phyloP scores from a whole-genome alignment of 2,329 filamentous ascomycete species.

The Dryadomyces sulphureus region DNA sequence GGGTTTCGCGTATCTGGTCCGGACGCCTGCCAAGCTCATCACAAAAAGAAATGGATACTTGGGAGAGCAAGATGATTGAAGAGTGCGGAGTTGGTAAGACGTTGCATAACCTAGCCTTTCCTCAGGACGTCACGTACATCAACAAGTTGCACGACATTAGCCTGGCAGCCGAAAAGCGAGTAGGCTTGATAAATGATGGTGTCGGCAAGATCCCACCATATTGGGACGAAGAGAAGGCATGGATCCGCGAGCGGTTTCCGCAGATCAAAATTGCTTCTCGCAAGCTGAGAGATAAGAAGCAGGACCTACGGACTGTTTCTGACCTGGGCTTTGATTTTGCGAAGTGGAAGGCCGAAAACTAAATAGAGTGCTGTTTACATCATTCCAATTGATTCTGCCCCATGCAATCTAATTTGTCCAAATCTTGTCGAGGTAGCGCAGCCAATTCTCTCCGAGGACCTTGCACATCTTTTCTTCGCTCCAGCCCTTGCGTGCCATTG shows the following conservation, averaged over 20 bases:
- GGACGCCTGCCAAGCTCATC: conserved; percentile 41
- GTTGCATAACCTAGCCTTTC: conserved; percentile 26
- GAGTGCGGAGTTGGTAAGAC: conserved; percentile 9
- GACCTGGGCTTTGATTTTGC: conserved; percentile 24
- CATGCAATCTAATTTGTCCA: conserved; percentile 6
- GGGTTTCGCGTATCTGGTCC: conserved; percentile 52
- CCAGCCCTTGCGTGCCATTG: conserved; percentile 24
- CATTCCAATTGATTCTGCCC: too few species aligned
- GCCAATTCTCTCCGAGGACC: conserved; percentile 24
- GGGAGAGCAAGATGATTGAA: not conserved
- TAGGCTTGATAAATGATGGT: conserved; percentile 21
- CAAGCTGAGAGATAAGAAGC: conserved; percentile 19
- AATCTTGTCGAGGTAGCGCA: conserved; percentile 22
- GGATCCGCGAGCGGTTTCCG: conserved; percentile 24
- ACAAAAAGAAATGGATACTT: not conserved
- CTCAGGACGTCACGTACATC: conserved; percentile 44
- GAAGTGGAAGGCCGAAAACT: conserved; percentile 12
- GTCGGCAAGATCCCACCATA: conserved; percentile 22
- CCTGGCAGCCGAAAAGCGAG: conserved; percentile 17
- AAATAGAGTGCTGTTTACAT: not conserved
- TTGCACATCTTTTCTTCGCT: conserved; percentile 22
- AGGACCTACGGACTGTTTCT: conserved; percentile 19
- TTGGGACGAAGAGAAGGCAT: conserved; percentile 24
- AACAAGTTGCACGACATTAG: conserved; percentile 39
- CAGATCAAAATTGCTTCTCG: conserved; percentile 25